Evolutionary conservation across 257 asterid genomes (phyloP), one percentile per base, ranked within the genome.

Genomic region (Capsicum chinense): DNA sequence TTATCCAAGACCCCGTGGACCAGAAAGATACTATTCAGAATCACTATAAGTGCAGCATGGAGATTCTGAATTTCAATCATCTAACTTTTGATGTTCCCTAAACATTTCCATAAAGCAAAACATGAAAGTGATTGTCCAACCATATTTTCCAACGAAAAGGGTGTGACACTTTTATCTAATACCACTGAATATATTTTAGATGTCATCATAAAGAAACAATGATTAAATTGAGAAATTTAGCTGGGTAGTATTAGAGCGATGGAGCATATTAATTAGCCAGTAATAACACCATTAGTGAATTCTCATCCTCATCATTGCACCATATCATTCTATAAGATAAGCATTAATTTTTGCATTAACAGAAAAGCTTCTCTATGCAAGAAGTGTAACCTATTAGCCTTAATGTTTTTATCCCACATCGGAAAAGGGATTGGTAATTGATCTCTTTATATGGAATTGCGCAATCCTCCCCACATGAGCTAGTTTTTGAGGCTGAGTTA

Each of bases 91-190:
- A 68, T 39, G 33, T 68, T 16, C 26, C 26, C 6, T 68, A 3
- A 68, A 15, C 78, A 68, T 15, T 68, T 68, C 78, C 54, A 15
- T 39, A 39, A 39, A 39, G 78, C 14, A 39, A 69, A 69, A 39
- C 78, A 69, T 69, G 33, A 39, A 69, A 39, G 78, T 69, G 78
- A 39, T 69, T 39, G 78, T 69, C 33, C 78, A 69, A 69, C 78
- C 21, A 69, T 35, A 21, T 64, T 64, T 26, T 7, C 26, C 44
- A 64, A 26, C 11, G 44, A 11, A 64, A 64, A 64, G 71, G 17
- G 44, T 13, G 48, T 67, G 74, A 35, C 74, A 67, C 16, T 33
- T 67, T 67, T 14, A 67, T 67, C 7, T 47, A 35, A 68, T 14
- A 68, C 21, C 76, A 68, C 52, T 15, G 76, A 52, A 14, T 68